These are phyloP conservation scores for Verticillium klebahnii DNA, from an alignment of 2,329 filamentous ascomycete genomes.

Conservation along the genomic window DNA sequence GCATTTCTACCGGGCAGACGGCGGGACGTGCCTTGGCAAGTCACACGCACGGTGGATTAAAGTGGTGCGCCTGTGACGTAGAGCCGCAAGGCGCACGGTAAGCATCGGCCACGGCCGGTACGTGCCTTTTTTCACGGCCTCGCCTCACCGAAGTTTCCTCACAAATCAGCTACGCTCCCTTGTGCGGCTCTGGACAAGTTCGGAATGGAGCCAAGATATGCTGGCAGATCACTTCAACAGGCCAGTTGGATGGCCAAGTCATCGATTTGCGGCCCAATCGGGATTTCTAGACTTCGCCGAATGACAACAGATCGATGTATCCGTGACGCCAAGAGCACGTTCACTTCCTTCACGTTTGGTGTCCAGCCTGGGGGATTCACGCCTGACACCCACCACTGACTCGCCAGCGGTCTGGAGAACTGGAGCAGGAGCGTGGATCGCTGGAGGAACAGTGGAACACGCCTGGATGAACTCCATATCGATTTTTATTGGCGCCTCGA, in stretches of 20 bases:
- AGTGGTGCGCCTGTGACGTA: background rate
- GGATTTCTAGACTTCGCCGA: background rate
- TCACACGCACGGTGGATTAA: background rate
- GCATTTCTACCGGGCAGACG: background rate
- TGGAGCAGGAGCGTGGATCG: background rate
- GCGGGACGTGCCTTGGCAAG: background rate
- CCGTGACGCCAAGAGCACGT: too few relatives aligned
- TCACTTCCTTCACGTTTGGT: too few relatives aligned
- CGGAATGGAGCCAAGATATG: background rate
- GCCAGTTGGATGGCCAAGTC: too few relatives aligned
- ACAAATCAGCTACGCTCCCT: too few relatives aligned
- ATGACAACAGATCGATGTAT: background rate
- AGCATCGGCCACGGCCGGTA: too few relatives aligned
- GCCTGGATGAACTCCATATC: too few relatives aligned
- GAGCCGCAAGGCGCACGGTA: background rate
- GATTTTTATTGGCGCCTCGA: too few relatives aligned
- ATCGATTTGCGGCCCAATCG: background rate
- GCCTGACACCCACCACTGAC: too few relatives aligned
- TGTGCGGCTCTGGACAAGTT: background rate
- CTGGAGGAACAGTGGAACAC: background rate
- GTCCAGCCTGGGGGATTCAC: too few relatives aligned
- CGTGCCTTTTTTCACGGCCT: too few relatives aligned
- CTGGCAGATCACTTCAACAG: background rate
- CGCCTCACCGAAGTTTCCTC: too few relatives aligned
- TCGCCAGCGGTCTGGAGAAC: background rate